Evolutionary conservation across 441 rosid species (phyloP), one percentile per base, ranked within the genome.

Genomic region (Theobroma grandiflorum): DNA sequence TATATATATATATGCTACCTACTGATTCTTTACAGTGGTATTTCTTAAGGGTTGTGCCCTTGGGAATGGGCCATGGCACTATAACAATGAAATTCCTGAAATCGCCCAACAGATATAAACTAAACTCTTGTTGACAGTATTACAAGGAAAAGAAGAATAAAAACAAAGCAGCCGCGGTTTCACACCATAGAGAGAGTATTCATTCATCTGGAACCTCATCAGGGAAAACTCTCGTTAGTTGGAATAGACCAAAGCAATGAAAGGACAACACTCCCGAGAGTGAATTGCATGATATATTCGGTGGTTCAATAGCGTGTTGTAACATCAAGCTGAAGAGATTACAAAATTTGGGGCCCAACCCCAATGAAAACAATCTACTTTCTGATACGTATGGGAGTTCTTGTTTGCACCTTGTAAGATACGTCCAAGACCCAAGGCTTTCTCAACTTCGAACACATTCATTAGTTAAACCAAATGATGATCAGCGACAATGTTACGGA

Each of bases 191-290:
- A 43, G 33, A 11, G 35, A 52, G 10, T 5, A 18, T 26, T 26
- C 31, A 26, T 26, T 26, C 31, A 16, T 1, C 18, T 10, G 47
- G 18, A 9, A 72, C 47, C 47, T 35, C 16, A 72, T 37, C 35
- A 35, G 47, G 20, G 49, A 52, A 52, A 45, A 7, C 49, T 52
- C 45, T 22, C 31, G 66, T 58, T 58, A 20, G 66, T 58, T 74
- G 77, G 66, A 74, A 53, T 53, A 35, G 63, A 72, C 37, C 37
- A 71, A 26, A 40, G 45, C 61, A 35, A 50, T 50, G 65, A 57
- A 53, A 73, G 64, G 76, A 73, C 76, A 73, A 38, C 50, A 53
- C 76, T 57, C 42, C 12, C 37, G 50, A 57, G 37, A 20, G 49
- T 40, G 12, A 55, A 9, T 37, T 73, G 63, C 76, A 55, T 37